A percentile compares a stretch with the other conserved stretches of the same genome.
Conservation (phyloP, 2,329 filamentous ascomycete genomes). For the Acrocalymma vagum region DNA sequence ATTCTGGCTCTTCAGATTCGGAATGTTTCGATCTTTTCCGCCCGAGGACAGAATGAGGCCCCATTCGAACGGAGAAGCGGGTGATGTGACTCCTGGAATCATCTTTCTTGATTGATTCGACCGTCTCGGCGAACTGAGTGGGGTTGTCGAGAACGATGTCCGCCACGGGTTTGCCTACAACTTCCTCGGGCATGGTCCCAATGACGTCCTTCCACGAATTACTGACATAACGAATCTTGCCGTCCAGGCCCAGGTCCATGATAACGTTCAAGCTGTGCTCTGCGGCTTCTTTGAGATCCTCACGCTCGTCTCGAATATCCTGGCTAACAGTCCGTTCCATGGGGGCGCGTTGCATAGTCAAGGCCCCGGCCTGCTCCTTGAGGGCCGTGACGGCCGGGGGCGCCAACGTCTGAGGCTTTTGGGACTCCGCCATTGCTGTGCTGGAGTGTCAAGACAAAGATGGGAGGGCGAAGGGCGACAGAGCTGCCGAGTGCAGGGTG, state of each 20-base stretch:
- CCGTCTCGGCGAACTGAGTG: conserved; percentile 79
- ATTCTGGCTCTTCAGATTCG: conserved; percentile 38
- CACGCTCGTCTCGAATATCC: conserved; percentile 90
- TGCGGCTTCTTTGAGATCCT: conserved; percentile 92
- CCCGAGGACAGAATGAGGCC: conserved; percentile 44
- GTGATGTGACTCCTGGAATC: conserved; percentile 89
- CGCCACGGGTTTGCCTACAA: conserved; percentile 79
- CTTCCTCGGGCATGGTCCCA: conserved; percentile 75
- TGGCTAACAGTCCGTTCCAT: conserved; percentile 77
- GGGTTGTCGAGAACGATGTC: conserved; percentile 85
- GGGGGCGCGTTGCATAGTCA: conserved; percentile 34
- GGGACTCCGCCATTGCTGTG: conserved; percentile 38
- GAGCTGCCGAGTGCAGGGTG: conserved; percentile 20
- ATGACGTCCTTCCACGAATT: conserved; percentile 95
- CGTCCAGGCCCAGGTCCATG: conserved; percentile 89
- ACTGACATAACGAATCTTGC: conserved; percentile 93
- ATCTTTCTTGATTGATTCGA: conserved; percentile 86
- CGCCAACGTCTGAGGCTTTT: conserved; percentile 43
- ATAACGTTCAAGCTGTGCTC: conserved; percentile 98
- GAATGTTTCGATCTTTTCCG: conserved; percentile 35
- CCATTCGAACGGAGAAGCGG: conserved; percentile 47
- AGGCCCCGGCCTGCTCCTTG: conserved; percentile 47
- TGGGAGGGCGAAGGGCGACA: conserved; percentile 12
- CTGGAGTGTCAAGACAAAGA: conserved; percentile 18
- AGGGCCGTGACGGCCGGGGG: conserved; percentile 55